Base-by-base conservation (phyloP, 1,139 yeast genomes). In the Candida glucosophila region DNA sequence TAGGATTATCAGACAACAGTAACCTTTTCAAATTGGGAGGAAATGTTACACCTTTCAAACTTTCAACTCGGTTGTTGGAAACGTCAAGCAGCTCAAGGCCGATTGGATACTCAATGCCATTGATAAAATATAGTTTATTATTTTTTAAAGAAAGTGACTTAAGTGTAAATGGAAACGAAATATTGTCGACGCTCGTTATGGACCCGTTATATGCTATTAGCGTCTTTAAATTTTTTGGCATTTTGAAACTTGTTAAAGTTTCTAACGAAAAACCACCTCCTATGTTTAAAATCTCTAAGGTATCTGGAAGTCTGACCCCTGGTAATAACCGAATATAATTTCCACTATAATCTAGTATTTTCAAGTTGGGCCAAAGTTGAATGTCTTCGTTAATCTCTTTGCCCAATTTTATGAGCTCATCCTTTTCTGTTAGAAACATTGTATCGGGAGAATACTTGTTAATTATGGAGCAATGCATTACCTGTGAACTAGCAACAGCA, bases 191-290 rank as follows among this genome's bases (percentile, higher is more conserved):
- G 12, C 54, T 49, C 22, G 53, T 47, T 10, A 64, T 47, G 2
- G 57, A 47, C 14, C 65, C 60, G 28, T 51, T 53, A 11, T 54
- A 48, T 5, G 62, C 67, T 21, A 50, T 41, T 16, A 64, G 45
- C 2, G 41, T 35, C 21, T 43, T 45, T 17, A 64, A 40, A n/a
- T 45, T 43, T 1, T 47, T 39, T 1, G 71, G 70, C 46, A 64
- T 50, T 24, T 56, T 55, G 38, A 64, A 58, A 8, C 67, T 69
- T 3, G 58, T 42, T 23, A 64, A 49, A 2, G 67, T 52, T 27
- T 60, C 67, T 26, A 64, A 43, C 2, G 65, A 55, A 27, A 47
- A 47, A 1, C 67, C 60, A 6, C 69, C 68, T 7, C 65, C 62
- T 14, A 64, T 46, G 34, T 63, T 64, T 31, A 64, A 42, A 2